These are phyloP conservation scores for Olyra latifolia DNA, from an alignment of 176 grass and related monocot species.

Conservation along the genomic window DNA sequence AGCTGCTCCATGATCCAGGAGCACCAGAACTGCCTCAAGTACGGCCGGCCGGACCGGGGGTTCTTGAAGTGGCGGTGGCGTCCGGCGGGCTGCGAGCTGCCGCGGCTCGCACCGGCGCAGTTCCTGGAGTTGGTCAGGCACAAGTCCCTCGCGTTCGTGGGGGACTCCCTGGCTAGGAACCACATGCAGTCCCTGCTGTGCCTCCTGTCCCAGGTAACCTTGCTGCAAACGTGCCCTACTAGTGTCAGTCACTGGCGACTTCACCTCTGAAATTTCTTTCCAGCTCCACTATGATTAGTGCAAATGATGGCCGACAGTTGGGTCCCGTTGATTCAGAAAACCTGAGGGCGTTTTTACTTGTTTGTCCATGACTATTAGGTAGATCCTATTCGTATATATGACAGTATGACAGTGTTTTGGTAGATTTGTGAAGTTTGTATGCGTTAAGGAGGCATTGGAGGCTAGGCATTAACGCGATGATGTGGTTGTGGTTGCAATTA, in stretches of 20 bases:
- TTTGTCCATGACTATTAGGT: no score
- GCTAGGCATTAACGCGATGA: background rate
- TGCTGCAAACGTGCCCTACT: no score
- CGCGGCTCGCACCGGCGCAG: slow-evolving; percentile 51
- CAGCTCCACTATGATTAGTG: no score
- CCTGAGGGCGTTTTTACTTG: no score
- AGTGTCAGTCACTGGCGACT: no score
- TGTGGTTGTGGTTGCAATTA: background rate
- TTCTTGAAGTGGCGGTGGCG: slow-evolving; percentile 66
- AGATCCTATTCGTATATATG: no score
- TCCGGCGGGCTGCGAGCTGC: slow-evolving; percentile 52
- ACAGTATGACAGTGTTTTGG: background rate
- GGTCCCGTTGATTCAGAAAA: no score
- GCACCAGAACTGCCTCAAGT: slow-evolving; percentile 77
- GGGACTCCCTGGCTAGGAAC: slow-evolving; percentile 48
- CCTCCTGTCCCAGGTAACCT: slow-evolving; percentile 51
- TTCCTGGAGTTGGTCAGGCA: slow-evolving; percentile 48
- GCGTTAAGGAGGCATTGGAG: background rate
- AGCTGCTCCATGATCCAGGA: slow-evolving; percentile 61
- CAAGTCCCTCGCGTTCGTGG: slow-evolving; percentile 52
- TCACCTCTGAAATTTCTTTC: no score
- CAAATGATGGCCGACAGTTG: no score
- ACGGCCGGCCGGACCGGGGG: slow-evolving; percentile 39
- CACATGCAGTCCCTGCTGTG: slow-evolving; percentile 63
- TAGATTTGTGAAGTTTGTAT: background rate